Base-by-base conservation (phyloP, 768 basidiomycete genomes). In the Tricholomella constricta region DNA sequence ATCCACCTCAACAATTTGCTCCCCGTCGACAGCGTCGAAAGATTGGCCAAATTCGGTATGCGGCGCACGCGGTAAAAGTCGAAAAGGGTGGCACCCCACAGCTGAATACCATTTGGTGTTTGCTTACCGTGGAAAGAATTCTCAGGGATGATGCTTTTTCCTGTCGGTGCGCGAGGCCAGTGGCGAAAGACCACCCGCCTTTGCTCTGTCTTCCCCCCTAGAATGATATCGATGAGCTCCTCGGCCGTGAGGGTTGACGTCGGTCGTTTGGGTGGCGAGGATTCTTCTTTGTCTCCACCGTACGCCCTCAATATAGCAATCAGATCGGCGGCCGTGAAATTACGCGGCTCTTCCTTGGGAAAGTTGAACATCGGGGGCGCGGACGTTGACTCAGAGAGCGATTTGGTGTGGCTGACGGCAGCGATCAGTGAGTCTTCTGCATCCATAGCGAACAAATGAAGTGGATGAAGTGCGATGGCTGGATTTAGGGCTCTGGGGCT, bases 11-110 rank as follows among this genome's bases (percentile, higher is more conserved):
- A 53, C 25, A 79, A 54, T 45, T 70, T 73, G 62, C 74, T 76
- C 4, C 70, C 68, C 17, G 69, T 72, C 26, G 72, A 64, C 6
- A 62, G 56, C 4, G 65, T 65, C 11, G 52, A 26, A 6, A 63
- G 52, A 22, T 19, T 36, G 3, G 29, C 7, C 3, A 61, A 3
- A 26, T 57, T 48, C 1, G 69, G 66, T 0, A 68, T 42, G 14
- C 69, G 64, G 1, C 51, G 29, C 17, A 70, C 65, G 1, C 15
- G 52, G 54, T 69, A 79, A 50, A 81, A 78, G 48, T 80, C 75
- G 25, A 68, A 65, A 1, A 78, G 55, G 1, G 74, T 74, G 10
- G 70, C 71, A 38, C 78, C 77, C 78, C 78, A 81, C 12, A 71
- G 56, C 37, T 67, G 61, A 7, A 67, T 23, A 0, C 62, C 60